Percentiles rank a stretch among this genome's conserved stretches.
phyloP scores from a whole-genome alignment of 1,139 yeast species.

The Sugiyamaella japonica region DNA sequence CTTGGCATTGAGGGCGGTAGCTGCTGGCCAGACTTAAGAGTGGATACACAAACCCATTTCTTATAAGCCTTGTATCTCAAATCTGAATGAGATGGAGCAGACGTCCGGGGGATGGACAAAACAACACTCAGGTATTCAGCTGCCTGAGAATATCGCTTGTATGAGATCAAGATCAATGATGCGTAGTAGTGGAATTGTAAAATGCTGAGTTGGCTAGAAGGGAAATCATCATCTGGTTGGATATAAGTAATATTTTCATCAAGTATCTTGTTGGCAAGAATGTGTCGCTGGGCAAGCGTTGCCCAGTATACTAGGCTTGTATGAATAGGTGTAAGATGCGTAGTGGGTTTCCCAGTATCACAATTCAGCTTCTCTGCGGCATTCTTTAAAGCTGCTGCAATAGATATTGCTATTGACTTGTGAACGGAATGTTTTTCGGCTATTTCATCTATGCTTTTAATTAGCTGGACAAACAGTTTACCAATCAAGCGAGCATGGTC shows the following conservation, averaged over 20 bases:
- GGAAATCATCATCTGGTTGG: conserved; percentile 4
- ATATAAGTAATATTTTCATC: neutral
- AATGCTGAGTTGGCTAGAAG: conserved; percentile 14
- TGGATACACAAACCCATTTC: conserved; percentile 13
- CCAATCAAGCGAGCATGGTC: conserved; percentile 9
- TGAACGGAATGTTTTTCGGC: neutral
- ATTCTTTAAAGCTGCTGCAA: conserved; percentile 4
- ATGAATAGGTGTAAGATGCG: conserved; percentile 2
- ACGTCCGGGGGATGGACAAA: conserved; percentile 18
- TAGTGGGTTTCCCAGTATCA: neutral
- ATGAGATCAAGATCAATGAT: conserved; percentile 27
- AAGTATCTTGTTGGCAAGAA: conserved; percentile 6
- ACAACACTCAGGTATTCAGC: conserved; percentile 29
- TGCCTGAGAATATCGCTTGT: conserved; percentile 29
- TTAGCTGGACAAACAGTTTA: neutral
- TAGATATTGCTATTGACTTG: neutral
- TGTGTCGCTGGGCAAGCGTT: neutral
- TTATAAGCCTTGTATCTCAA: conserved; percentile 4
- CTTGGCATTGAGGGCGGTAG: neutral
- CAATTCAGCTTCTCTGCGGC: conserved; percentile 1
- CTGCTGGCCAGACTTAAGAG: neutral
- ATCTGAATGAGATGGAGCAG: neutral
- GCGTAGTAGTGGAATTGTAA: conserved; percentile 32
- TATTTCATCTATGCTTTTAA: neutral
- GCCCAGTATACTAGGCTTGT: conserved; percentile 15